phyloP scores from a whole-genome alignment of 495 filamentous ascomycete genomes.

The Aspergillus indologenus region DNA sequence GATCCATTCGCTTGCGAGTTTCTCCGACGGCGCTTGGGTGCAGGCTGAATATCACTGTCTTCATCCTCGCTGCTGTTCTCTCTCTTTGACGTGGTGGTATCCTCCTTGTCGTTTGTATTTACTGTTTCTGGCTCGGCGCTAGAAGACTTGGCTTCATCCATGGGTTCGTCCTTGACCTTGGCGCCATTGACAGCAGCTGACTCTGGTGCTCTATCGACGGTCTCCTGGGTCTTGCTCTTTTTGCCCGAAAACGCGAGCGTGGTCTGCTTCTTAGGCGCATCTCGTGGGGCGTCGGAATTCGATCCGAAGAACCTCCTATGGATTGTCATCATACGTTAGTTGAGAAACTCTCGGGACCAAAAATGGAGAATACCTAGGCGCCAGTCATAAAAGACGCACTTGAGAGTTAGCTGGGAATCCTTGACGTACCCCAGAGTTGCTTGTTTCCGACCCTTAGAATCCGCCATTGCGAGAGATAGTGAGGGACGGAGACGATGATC shows the following conservation, averaged over 20 bases:
- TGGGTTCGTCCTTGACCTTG: slow-evolving; percentile 36
- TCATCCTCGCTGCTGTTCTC: slow-evolving; percentile 45
- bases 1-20: slow-evolving; percentile 9
- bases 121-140: slow-evolving; percentile 19
- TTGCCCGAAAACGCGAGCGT: slow-evolving; percentile 62
- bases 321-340: not conserved
- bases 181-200: slow-evolving; percentile 6
- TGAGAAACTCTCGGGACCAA: not conserved
- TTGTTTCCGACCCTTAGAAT: slow-evolving; percentile 61
- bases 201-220: slow-evolving; percentile 10
- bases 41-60: slow-evolving; percentile 52
- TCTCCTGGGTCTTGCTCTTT: slow-evolving; percentile 27
- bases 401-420: slow-evolving; percentile 72
- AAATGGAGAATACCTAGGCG: not conserved
- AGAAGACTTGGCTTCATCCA: slow-evolving; percentile 38
- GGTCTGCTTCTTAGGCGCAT: slow-evolving; percentile 65
- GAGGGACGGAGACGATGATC: not conserved
- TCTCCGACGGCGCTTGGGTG: slow-evolving; percentile 41
- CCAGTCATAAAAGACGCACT: slow-evolving; percentile 56
- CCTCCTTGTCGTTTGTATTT: slow-evolving; percentile 24
- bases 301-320: slow-evolving; percentile 46
- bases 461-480: slow-evolving; percentile 30
- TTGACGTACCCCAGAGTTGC: slow-evolving; percentile 91
- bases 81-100: slow-evolving; percentile 34
- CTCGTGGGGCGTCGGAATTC: slow-evolving; percentile 27